Conservation (phyloP, 2,329 filamentous ascomycete genomes). For the Cryphonectria radicalis region DNA sequence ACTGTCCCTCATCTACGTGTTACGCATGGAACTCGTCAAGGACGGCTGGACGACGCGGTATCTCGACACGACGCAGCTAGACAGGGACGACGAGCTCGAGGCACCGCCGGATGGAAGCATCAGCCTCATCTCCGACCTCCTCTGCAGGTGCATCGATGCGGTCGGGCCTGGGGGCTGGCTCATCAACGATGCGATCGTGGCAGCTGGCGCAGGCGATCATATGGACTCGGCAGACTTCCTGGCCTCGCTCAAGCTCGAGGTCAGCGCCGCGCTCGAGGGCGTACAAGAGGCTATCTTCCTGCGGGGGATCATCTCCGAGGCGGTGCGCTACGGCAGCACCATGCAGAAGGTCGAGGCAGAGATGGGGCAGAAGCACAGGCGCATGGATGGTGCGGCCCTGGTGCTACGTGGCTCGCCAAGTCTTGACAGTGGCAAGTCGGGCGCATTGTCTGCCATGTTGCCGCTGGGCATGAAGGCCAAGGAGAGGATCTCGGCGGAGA, state of each 20-base stretch:
- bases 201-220: constrained; percentile 46
- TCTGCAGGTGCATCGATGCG: constrained; percentile 75
- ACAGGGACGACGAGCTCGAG: constrained; percentile 49
- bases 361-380: constrained; percentile 29
- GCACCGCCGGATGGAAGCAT: constrained; percentile 70
- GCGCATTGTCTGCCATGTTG: constrained; percentile 55
- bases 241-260: constrained; percentile 67
- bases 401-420: constrained; percentile 26
- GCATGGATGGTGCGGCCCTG: constrained; percentile 11
- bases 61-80: constrained; percentile 59
- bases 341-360: constrained; percentile 34
- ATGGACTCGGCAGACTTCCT: constrained; percentile 67
- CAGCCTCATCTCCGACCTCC: constrained; percentile 70
- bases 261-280: constrained; percentile 72
- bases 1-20: constrained; percentile 71
- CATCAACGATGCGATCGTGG: constrained; percentile 59
- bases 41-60: constrained; percentile 79
- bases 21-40: constrained; percentile 73
- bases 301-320: constrained; percentile 66
- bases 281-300: constrained; percentile 71
- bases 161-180: constrained; percentile 78
- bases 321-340: constrained; percentile 62
- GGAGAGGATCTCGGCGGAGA: constrained; percentile 52
- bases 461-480: constrained; percentile 74
- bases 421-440: constrained; percentile 35